These are phyloP conservation scores for Uronychia setigera DNA, from an alignment of 73 alveolate genomes.

Conservation along the genomic window DNA sequence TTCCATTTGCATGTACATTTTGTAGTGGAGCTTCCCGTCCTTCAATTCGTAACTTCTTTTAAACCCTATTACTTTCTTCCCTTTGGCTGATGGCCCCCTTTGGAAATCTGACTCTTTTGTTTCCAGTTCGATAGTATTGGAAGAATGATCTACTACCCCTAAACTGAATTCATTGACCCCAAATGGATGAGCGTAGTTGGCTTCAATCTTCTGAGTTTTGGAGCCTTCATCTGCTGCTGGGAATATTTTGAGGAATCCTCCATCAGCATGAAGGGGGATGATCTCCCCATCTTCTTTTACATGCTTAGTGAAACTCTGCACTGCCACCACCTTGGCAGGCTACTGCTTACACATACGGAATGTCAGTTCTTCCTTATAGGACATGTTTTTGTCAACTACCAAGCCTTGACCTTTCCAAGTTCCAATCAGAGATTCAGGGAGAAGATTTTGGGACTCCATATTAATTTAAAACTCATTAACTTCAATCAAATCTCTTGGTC, in stretches of 20 bases:
- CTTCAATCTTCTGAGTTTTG: background rate
- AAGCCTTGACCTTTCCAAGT: background rate
- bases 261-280: background rate
- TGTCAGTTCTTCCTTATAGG: background rate
- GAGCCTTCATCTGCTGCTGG: background rate
- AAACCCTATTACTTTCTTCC: too few species aligned
- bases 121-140: too few species aligned
- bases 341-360: background rate
- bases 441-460: too few species aligned
- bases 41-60: too few species aligned
- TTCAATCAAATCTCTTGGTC: too few species aligned
- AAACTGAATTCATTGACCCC: background rate
- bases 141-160: too few species aligned
- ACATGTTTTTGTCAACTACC: background rate
- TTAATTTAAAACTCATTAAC: too few species aligned
- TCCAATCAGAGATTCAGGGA: background rate
- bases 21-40: too few species aligned
- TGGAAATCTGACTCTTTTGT: too few species aligned
- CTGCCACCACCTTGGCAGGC: background rate
- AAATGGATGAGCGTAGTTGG: background rate
- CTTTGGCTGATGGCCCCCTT: too few species aligned
- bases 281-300: background rate
- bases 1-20: too few species aligned
- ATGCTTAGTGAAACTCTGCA: background rate
- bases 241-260: background rate